Percentiles rank a stretch among this genome's conserved stretches.
Evolutionary conservation across 352 stramenopile genomes (phyloP).

Genomic region (Phytophthora pini): DNA sequence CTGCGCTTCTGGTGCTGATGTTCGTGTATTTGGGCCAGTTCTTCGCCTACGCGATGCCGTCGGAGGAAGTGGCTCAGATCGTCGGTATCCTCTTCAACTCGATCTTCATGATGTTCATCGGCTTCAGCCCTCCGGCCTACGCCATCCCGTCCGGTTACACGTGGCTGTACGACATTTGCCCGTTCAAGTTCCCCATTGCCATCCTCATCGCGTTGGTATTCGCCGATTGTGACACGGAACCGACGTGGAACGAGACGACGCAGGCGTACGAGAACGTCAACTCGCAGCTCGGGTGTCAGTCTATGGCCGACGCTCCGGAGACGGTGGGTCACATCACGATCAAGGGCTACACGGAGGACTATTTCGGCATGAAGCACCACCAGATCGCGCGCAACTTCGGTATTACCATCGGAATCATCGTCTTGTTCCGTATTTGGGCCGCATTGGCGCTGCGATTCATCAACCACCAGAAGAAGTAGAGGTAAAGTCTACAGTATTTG

Average conservation of each 20-base stretch:
- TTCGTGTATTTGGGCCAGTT: slow-evolving; percentile 41
- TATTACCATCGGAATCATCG: slow-evolving; percentile 15
- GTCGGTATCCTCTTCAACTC: slow-evolving; percentile 32
- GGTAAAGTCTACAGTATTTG: slow-evolving; percentile 1
- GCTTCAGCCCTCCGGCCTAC: slow-evolving; percentile 22
- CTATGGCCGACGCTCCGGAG: slow-evolving; percentile 8
- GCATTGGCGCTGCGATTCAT: slow-evolving; percentile 10
- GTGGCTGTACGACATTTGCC: slow-evolving; percentile 28
- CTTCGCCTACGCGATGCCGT: slow-evolving; percentile 12
- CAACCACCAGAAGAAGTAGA: slow-evolving; percentile 6
- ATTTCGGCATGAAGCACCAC: slow-evolving; percentile 20
- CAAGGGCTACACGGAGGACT: slow-evolving; percentile 12
- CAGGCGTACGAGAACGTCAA: slow-evolving; percentile 15
- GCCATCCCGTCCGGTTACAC: slow-evolving; percentile 21
- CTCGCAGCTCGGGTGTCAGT: slow-evolving; percentile 19
- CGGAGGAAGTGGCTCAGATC: slow-evolving; percentile 17
- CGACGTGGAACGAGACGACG: slow-evolving; percentile 7
- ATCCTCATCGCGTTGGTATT: slow-evolving; percentile 31
- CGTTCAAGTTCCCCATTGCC: slow-evolving; percentile 26
- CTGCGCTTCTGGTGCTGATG: slow-evolving; percentile 45
- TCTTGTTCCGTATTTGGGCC: slow-evolving; percentile 4
- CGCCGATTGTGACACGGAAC: slow-evolving; percentile 5
- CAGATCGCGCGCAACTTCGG: slow-evolving; percentile 23
- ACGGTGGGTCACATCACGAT: slow-evolving; percentile 20
- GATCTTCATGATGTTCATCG: slow-evolving; percentile 40